These are phyloP conservation scores for Neofusicoccum ribis DNA, from an alignment of 2,329 filamentous ascomycete genomes.

Conservation along the genomic window DNA sequence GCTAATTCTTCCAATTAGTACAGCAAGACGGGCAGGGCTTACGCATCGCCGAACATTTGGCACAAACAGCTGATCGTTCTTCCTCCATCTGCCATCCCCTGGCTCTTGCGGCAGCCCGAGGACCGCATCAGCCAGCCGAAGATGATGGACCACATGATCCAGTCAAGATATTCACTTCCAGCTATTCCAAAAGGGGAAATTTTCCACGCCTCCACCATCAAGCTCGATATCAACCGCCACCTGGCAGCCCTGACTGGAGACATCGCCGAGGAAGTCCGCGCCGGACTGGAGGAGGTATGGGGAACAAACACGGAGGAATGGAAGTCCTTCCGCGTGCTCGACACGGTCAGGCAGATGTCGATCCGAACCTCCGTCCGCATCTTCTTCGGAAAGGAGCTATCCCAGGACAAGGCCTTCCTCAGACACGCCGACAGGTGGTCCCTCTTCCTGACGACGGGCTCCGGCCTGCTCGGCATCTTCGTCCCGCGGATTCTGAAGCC, in stretches of 20 bases:
- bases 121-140: slow-evolving; percentile 12
- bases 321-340: neutral
- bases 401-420: neutral
- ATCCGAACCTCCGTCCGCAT: neutral
- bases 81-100: slow-evolving; percentile 3
- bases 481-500: neutral
- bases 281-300: neutral
- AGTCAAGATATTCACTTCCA: neutral
- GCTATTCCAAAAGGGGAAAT: neutral
- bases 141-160: neutral
- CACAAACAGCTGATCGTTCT: neutral
- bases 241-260: slow-evolving; percentile 1
- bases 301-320: slow-evolving; percentile 2
- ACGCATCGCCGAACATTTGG: neutral
- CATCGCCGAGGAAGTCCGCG: slow-evolving; percentile 10
- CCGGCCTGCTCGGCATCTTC: neutral
- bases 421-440: neutral
- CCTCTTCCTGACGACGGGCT: neutral
- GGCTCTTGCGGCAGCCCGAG: slow-evolving; percentile 12
- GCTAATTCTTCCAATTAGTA: neutral
- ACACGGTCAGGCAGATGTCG: slow-evolving; percentile 1
- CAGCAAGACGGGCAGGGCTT: slow-evolving; percentile 6
- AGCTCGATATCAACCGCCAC: slow-evolving; percentile 14
- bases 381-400: slow-evolving; percentile 1
- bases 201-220: slow-evolving; percentile 11